A percentile compares a stretch with the other conserved stretches of the same genome.
These are phyloP conservation scores for Colletotrichum sp. DNA, from an alignment of 2,329 filamentous ascomycete species.

Conservation along the genomic window DNA sequence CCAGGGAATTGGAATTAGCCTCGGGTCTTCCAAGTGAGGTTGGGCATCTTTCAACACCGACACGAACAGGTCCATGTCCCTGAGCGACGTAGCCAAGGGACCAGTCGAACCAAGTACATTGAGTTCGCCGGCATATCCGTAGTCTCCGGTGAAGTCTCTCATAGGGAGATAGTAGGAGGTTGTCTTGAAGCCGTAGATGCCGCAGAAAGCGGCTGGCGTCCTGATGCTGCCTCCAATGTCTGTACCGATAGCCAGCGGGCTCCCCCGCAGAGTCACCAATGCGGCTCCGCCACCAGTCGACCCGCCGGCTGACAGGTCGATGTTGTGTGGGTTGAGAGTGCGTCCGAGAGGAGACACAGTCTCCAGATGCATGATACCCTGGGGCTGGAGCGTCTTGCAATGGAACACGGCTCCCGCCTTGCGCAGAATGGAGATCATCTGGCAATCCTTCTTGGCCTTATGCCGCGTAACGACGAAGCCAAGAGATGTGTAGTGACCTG, in stretches of 20 bases:
- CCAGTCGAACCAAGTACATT: conserved; percentile 38
- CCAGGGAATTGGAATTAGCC: conserved; percentile 33
- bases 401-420: conserved; percentile 67
- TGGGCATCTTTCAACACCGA: conserved; percentile 24
- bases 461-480: conserved; percentile 58
- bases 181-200: conserved; percentile 32
- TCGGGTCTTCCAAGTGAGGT: conserved; percentile 32
- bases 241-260: conserved; percentile 42
- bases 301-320: conserved; percentile 65
- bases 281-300: conserved; percentile 63
- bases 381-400: conserved; percentile 73
- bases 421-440: conserved; percentile 61
- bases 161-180: conserved; percentile 26
- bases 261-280: conserved; percentile 43
- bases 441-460: conserved; percentile 57
- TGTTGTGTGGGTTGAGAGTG: conserved; percentile 67
- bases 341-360: conserved; percentile 66
- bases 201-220: conserved; percentile 39
- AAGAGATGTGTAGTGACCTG: conserved; percentile 50
- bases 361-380: conserved; percentile 61
- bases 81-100: conserved; percentile 34
- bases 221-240: conserved; percentile 47
- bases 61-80: conserved; percentile 40
- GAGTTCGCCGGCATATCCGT: conserved; percentile 33
- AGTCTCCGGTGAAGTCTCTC: conserved; percentile 25